phyloP scores from a whole-genome alignment of 2,329 filamentous ascomycete species.

The Apiospora arundinis region DNA sequence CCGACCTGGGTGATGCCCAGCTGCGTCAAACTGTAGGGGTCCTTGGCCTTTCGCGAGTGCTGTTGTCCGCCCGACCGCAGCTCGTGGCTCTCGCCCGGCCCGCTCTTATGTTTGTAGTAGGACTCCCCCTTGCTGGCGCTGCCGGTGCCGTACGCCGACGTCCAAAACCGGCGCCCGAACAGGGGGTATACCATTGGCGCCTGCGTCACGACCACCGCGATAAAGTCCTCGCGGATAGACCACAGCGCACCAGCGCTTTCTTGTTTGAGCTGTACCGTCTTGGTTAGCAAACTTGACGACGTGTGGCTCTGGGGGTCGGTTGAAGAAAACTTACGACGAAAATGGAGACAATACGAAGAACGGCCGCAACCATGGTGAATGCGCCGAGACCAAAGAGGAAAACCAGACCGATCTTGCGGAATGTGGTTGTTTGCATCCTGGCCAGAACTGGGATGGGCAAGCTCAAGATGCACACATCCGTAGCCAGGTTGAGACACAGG shows the following conservation, averaged over 20 bases:
- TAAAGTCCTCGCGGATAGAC: slow-evolving; percentile 46
- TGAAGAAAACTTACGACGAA: slow-evolving; percentile 20
- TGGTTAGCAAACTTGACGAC: too few species aligned
- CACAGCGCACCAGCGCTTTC: slow-evolving; percentile 37
- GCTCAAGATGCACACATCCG: slow-evolving; percentile 26
- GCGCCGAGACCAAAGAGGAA: slow-evolving; percentile 25
- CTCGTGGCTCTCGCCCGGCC: slow-evolving; percentile 27
- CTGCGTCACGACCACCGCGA: slow-evolving; percentile 45
- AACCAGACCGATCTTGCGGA: slow-evolving; percentile 23
- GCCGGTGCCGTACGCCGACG: slow-evolving; percentile 8
- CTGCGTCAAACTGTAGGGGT: slow-evolving; percentile 32
- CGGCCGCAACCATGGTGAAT: slow-evolving; percentile 26
- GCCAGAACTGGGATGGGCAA: slow-evolving; percentile 26
- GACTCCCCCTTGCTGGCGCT: neutral
- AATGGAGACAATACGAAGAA: slow-evolving; percentile 24
- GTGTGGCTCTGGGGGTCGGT: too few species aligned
- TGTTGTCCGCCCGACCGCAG: slow-evolving; percentile 20
- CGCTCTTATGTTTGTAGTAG: neutral
- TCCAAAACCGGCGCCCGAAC: slow-evolving; percentile 36
- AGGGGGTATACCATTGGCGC: slow-evolving; percentile 43
- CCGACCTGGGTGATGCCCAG: slow-evolving; percentile 25
- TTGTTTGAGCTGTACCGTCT: slow-evolving; percentile 1
- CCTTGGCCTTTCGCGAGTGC: slow-evolving; percentile 23
- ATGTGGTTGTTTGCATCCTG: slow-evolving; percentile 15
- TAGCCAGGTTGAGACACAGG: slow-evolving; percentile 25